Percentiles rank a stretch among this genome's conserved stretches.
These are phyloP conservation scores for Clonostachys chloroleuca DNA, from an alignment of 2,329 filamentous ascomycete genomes.

Conservation along the genomic window DNA sequence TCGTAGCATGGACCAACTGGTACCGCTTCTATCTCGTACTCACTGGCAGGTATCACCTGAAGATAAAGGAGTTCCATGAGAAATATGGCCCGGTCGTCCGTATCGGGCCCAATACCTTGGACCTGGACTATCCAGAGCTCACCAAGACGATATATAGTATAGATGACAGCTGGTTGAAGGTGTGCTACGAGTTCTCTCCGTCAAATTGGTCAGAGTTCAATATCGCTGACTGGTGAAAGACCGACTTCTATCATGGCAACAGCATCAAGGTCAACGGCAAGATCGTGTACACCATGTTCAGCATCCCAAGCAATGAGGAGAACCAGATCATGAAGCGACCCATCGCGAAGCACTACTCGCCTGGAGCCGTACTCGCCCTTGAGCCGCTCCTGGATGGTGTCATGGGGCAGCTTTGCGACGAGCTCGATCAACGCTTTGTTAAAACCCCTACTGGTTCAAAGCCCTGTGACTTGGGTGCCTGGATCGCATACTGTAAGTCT, in stretches of 20 bases:
- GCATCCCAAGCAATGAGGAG: conserved; percentile 18
- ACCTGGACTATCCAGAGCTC: conserved; percentile 16
- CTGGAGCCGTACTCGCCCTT: conserved; percentile 14
- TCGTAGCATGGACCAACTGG: not conserved
- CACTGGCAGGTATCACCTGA: not conserved
- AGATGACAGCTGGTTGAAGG: conserved; percentile 14
- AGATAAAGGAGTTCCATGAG: conserved; percentile 15
- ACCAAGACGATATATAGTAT: conserved; percentile 18
- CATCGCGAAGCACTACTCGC: conserved; percentile 26
- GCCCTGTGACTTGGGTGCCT: conserved; percentile 12
- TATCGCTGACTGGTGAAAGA: conserved; percentile 11
- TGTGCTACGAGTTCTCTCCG: not conserved
- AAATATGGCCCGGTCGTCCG: conserved; percentile 22
- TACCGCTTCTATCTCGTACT: not conserved
- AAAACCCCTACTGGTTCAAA: not conserved
- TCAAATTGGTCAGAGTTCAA: not conserved
- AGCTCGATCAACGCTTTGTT: conserved; percentile 20
- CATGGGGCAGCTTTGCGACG: conserved; percentile 17
- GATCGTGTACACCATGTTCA: conserved; percentile 30
- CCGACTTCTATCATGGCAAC: conserved; percentile 28
- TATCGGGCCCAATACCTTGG: conserved; percentile 18
- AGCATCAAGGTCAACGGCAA: conserved; percentile 24
- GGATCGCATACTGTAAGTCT: conserved; percentile 14
- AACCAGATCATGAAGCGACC: conserved; percentile 29
- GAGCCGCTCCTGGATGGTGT: conserved; percentile 23